phyloP scores from a whole-genome alignment of 2,329 filamentous ascomycete species.

The Fusarium caatingaense region DNA sequence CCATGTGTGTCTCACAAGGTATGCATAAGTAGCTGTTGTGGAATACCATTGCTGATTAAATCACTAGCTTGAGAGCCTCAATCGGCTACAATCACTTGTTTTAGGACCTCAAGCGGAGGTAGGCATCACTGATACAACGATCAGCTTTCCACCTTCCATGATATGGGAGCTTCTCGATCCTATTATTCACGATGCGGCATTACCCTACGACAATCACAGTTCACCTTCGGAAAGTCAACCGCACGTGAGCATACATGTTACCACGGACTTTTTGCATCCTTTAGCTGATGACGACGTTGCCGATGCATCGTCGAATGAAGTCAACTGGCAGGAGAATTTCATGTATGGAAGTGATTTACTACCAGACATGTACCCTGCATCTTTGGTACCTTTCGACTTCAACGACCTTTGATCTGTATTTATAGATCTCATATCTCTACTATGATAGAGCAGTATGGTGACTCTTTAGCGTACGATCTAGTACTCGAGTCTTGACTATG shows the following conservation, averaged over 20 bases:
- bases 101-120: neutral
- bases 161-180: conserved; percentile 24
- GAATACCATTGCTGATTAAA: no score
- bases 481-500: no score
- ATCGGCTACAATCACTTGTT: neutral
- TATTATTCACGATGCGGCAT: neutral
- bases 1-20: conserved; percentile 13
- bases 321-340: conserved; percentile 3
- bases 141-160: conserved; percentile 14
- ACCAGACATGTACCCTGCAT: conserved; percentile 2
- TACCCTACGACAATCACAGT: fast-evolving
- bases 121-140: neutral
- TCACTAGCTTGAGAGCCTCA: neutral
- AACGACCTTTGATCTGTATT: neutral
- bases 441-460: no score
- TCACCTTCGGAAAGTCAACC: neutral
- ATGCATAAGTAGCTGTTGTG: neutral
- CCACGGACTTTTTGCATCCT: conserved; percentile 21
- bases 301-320: neutral
- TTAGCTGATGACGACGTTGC: conserved; percentile 1
- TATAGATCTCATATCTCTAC: no score
- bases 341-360: neutral
- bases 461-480: no score
- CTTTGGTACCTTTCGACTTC: conserved; percentile 13
- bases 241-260: conserved; percentile 20